Conservation (phyloP, 2,329 filamentous ascomycete species). For the Exophiala aquamarina region DNA sequence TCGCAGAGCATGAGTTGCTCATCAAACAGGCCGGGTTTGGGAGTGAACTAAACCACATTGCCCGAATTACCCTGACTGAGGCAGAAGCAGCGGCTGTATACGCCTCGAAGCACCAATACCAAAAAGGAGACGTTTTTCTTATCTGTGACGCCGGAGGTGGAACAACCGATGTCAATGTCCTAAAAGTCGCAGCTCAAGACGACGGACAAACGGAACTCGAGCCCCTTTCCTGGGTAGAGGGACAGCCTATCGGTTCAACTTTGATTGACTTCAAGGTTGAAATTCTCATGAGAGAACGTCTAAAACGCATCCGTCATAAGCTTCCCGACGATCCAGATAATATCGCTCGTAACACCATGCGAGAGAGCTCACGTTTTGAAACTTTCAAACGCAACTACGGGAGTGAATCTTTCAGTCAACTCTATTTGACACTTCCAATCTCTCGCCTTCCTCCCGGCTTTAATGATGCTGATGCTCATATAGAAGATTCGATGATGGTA, state of each 20-base stretch:
- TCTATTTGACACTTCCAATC: conserved; percentile 19
- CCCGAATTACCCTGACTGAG: conserved; percentile 47
- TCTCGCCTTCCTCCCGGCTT: conserved; percentile 15
- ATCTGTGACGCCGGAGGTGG: conserved; percentile 51
- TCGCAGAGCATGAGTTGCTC: conserved; percentile 29
- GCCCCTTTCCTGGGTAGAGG: conserved; percentile 8
- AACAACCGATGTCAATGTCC: conserved; percentile 33
- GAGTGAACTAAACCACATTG: conserved; percentile 31
- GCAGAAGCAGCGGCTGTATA: conserved; percentile 52
- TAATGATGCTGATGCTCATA: conserved; percentile 9
- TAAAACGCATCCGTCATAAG: conserved; percentile 8
- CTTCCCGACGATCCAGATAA: conserved; percentile 9
- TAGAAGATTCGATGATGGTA: conserved; percentile 23
- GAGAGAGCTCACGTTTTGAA: conserved; percentile 21
- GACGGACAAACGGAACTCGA: conserved; percentile 10
- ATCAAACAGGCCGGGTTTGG: conserved; percentile 30
- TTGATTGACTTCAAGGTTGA: conserved; percentile 23
- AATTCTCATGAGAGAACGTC: conserved; percentile 13
- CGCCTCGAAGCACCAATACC: conserved; percentile 31
- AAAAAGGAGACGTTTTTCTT: conserved; percentile 42
- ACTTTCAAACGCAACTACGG: conserved; percentile 27
- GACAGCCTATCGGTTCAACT: conserved; percentile 29
- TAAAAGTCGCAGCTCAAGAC: conserved; percentile 19
- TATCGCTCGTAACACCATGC: conserved; percentile 17
- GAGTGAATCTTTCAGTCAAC: conserved; percentile 11